Percentiles rank a stretch among this genome's conserved stretches.
phyloP scores from a whole-genome alignment of 2,329 filamentous ascomycete genomes.

The Neofusicoccum kwambonambiense region DNA sequence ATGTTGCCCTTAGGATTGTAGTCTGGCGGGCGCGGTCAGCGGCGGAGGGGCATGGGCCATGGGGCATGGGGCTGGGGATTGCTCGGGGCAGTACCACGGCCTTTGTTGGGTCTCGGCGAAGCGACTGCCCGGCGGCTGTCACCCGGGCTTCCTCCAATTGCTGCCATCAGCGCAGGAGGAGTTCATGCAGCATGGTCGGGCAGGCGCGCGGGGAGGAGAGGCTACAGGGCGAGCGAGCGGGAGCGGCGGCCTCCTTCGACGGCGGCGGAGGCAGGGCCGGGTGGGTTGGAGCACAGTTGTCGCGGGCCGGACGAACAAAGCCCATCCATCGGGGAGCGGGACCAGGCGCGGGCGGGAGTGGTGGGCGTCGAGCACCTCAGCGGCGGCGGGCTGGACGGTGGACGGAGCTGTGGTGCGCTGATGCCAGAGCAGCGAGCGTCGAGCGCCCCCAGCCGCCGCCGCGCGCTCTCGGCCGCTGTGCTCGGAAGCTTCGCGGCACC shows the following conservation, averaged over 20 bases:
- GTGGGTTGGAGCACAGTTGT: constrained; percentile 6
- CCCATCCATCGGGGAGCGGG: constrained; percentile 11
- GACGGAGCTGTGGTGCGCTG: constrained; percentile 7
- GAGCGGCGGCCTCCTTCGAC: constrained; percentile 13
- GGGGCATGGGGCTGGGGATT: background rate
- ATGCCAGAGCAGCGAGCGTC: constrained; percentile 4
- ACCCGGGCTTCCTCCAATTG: constrained; percentile 20
- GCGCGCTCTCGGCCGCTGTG: constrained; percentile 10
- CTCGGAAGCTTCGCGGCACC: constrained; percentile 9
- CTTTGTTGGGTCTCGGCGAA: constrained; percentile 19
- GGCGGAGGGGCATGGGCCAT: background rate
- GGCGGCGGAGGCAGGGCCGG: constrained; percentile 14
- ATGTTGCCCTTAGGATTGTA: constrained; percentile 64
- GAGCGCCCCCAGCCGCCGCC: background rate
- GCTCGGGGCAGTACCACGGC: constrained; percentile 16
- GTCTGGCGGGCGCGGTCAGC: constrained; percentile 12
- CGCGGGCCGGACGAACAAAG: constrained; percentile 18
- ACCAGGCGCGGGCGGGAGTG: background rate
- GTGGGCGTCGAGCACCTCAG: constrained; percentile 11
- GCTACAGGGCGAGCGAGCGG: constrained; percentile 12
- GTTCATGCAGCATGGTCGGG: constrained; percentile 19
- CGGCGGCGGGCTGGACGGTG: constrained; percentile 3
- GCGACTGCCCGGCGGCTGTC: constrained; percentile 19
- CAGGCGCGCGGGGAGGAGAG: constrained; percentile 1
- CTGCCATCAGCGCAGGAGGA: constrained; percentile 18